phyloP scores from a whole-genome alignment of 2,329 filamentous ascomycete genomes.

The Emergomyces pasteurianus region DNA sequence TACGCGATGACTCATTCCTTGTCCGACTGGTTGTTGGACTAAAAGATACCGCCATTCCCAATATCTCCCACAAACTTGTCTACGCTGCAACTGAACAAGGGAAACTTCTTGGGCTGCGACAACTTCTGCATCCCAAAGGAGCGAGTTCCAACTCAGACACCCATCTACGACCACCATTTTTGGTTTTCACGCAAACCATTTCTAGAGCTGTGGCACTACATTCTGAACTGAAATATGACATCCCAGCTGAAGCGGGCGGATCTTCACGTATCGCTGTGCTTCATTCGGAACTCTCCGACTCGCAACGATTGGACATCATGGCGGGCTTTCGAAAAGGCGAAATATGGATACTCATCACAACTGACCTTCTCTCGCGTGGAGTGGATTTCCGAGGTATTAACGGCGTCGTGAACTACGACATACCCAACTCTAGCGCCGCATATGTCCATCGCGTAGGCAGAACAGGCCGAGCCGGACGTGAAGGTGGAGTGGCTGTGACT shows the following conservation, averaged over 20 bases:
- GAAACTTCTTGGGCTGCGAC: slow-evolving; percentile 81
- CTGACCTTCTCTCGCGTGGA: slow-evolving; percentile 80
- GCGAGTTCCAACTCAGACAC: slow-evolving; percentile 36
- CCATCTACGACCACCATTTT: slow-evolving; percentile 68
- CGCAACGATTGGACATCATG: slow-evolving; percentile 68
- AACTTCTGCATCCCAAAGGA: slow-evolving; percentile 68
- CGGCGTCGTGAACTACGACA: slow-evolving; percentile 94
- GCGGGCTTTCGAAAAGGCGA: slow-evolving; percentile 80
- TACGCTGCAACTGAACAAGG: slow-evolving; percentile 90
- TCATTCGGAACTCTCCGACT: slow-evolving; percentile 73
- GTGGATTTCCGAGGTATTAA: slow-evolving; percentile 94
- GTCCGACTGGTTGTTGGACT: slow-evolving; percentile 86
- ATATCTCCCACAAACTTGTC: slow-evolving; percentile 74
- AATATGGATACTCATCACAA: slow-evolving; percentile 94
- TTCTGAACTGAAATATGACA: slow-evolving; percentile 86
- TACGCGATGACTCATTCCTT: slow-evolving; percentile 39
- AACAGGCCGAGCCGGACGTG: slow-evolving; percentile 76
- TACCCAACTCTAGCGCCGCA: slow-evolving; percentile 75
- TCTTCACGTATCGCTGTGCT: slow-evolving; percentile 76
- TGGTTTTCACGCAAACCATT: slow-evolving; percentile 95
- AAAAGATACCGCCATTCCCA: slow-evolving; percentile 90
- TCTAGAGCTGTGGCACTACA: slow-evolving; percentile 77
- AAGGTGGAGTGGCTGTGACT: slow-evolving; percentile 81
- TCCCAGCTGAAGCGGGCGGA: slow-evolving; percentile 76
- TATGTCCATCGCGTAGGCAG: slow-evolving; percentile 92